Evolutionary conservation across 345 rosid species (phyloP).

Genomic region (Lepidium didymum): DNA sequence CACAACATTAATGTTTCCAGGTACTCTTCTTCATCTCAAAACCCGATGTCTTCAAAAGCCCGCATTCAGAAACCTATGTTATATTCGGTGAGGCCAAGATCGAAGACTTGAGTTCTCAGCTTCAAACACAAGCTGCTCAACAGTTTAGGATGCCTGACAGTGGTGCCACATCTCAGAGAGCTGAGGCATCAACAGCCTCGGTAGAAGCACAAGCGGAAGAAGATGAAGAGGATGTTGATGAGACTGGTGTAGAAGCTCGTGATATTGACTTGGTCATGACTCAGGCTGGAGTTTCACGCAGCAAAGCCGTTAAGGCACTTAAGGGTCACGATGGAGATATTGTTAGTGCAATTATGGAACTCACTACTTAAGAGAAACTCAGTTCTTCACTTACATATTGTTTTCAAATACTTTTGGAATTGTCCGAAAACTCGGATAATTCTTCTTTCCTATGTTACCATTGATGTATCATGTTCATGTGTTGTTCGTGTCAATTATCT

Average conservation of each 20-base stretch:
- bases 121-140: slow-evolving; percentile 86
- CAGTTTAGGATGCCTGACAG: slow-evolving; percentile 79
- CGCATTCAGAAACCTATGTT: slow-evolving; percentile 76
- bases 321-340: slow-evolving; percentile 70
- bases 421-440: background rate
- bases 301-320: slow-evolving; percentile 79
- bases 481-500: too few relatives aligned
- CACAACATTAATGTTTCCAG: slow-evolving; percentile 25
- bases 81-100: slow-evolving; percentile 91
- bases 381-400: background rate
- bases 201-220: slow-evolving; percentile 47
- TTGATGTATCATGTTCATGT: too few relatives aligned
- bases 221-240: slow-evolving; percentile 77
- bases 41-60: slow-evolving; percentile 87
- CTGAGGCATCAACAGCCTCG: slow-evolving; percentile 38
- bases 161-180: slow-evolving; percentile 49
- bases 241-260: slow-evolving; percentile 63
- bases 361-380: slow-evolving; percentile 37
- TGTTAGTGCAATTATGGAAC: slow-evolving; percentile 92
- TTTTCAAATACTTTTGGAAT: slow-evolving; percentile 2
- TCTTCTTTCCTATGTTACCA: too few relatives aligned
- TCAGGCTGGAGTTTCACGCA: slow-evolving; percentile 65
- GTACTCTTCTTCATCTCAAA: slow-evolving; percentile 75
- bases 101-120: slow-evolving; percentile 88
- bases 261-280: slow-evolving; percentile 88